phyloP scores from a whole-genome alignment of 163 green algal species.

The Chloromonas sp. region DNA sequence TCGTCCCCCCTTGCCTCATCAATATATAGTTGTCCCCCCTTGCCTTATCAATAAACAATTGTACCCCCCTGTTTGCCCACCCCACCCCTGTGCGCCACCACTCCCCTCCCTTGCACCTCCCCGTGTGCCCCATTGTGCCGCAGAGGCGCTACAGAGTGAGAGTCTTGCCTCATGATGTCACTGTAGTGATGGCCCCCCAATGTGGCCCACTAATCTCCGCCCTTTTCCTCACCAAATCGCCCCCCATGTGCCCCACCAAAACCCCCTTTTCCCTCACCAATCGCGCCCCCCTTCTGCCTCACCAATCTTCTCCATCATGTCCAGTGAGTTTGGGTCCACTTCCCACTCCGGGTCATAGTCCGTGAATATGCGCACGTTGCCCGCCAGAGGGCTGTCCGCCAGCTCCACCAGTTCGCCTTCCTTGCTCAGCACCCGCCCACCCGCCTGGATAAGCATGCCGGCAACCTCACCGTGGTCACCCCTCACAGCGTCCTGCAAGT shows the following conservation, averaged over 20 bases:
- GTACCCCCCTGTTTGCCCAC: too few relatives aligned
- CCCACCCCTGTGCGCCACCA: too few relatives aligned
- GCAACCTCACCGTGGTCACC: constrained; percentile 74
- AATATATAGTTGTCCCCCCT: too few relatives aligned
- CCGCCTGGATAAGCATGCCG: constrained; percentile 67
- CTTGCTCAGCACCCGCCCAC: constrained; percentile 57
- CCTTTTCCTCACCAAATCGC: background rate
- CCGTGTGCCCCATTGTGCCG: too few relatives aligned
- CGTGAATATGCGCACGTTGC: constrained; percentile 60
- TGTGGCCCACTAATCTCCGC: too few relatives aligned
- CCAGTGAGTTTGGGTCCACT: constrained; percentile 60
- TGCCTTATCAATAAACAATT: too few relatives aligned
- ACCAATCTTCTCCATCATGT: constrained; percentile 69
- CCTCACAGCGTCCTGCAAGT: constrained; percentile 68
- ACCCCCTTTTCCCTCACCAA: background rate
- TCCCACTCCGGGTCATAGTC: constrained; percentile 80
- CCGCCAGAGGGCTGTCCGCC: constrained; percentile 47
- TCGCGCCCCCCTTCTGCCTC: background rate
- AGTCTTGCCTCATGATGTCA: too few relatives aligned
- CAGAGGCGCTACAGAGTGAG: too few relatives aligned
- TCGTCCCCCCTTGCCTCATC: too few relatives aligned
- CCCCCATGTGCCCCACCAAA: background rate
- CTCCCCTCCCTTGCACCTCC: too few relatives aligned
- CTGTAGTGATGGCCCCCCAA: too few relatives aligned
- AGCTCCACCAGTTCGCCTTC: constrained; percentile 41